Base-by-base conservation (phyloP, 768 basidiomycete species). In the Podaxis sp. region DNA sequence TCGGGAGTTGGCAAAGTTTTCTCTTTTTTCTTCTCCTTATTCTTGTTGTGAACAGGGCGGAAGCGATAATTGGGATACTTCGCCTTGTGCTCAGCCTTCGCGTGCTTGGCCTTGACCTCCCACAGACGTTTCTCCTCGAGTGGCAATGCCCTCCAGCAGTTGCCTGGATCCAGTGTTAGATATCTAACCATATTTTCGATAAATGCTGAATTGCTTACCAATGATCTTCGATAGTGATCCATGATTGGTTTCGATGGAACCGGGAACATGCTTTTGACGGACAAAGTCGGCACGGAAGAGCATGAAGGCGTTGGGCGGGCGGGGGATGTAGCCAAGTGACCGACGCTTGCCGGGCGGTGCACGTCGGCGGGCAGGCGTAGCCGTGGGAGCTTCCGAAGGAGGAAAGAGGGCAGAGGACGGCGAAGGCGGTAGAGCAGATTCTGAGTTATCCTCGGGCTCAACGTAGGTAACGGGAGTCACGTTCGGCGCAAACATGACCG, bases 221-320 rank as follows among this genome's bases (percentile, higher is more conserved):
- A 90, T 84, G 67, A 91, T 90, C 81, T 88, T 89, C 12, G 85
- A 87, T 33, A 90, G 71, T 28, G 86, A 87, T 64, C 87, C 86
- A 74, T 90, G 89, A 69, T 89, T 89, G 30, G 87, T 87, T 78
- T 90, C 91, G 64, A 92, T 88, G 22, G 84, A 85, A 17, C 88
- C 87, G 1, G 90, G 87, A 62, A 93, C 89, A 68, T 91, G 90
- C 67, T 90, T 89, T 68, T 84, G 87, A 68, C 88, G 82, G 65
- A 92, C 89, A 74, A 92, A 91, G 54, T 89, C 87, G 3, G 90
- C 90, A 60, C 91, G 85, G 79, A 93, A 93, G 66, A 93, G 82
- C 80, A 93, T 93, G 78, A 93, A 93, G 8, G 91, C 91, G 65
- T 93, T 93, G 4, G 91, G 89, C 0, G 91, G 91, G 22, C 91